Conservation (phyloP, 352 stramenopile species). For the Globisporangium camurandrum region DNA sequence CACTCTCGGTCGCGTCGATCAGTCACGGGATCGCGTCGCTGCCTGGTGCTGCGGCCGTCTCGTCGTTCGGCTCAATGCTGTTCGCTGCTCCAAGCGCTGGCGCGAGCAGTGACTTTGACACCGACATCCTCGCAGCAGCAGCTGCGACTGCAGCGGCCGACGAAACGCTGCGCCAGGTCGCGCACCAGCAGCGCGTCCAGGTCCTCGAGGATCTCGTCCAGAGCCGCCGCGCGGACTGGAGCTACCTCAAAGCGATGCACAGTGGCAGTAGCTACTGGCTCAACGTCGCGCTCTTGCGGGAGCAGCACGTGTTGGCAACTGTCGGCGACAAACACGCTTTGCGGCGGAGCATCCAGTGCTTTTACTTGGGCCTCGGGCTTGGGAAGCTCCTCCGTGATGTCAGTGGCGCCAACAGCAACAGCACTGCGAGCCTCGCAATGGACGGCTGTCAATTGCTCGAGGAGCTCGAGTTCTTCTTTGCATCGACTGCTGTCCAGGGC, state of each 20-base stretch:
- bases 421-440: constrained; percentile 51
- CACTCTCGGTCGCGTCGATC: constrained; percentile 13
- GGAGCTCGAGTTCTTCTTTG: constrained; percentile 82
- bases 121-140: neutral
- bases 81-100: constrained; percentile 24
- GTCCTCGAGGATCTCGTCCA: constrained; percentile 71
- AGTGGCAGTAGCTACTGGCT: constrained; percentile 76
- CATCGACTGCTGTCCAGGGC: constrained; percentile 61
- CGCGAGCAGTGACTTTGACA: constrained; percentile 8
- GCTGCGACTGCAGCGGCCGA: constrained; percentile 7
- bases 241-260: constrained; percentile 78
- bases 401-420: constrained; percentile 38
- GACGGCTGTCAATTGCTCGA: constrained; percentile 78
- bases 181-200: constrained; percentile 58
- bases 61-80: constrained; percentile 34
- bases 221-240: constrained; percentile 66
- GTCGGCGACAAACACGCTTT: constrained; percentile 53
- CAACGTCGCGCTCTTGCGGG: constrained; percentile 62
- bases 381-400: constrained; percentile 54
- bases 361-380: constrained; percentile 69
- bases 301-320: constrained; percentile 58
- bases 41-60: constrained; percentile 3
- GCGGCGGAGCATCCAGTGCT: constrained; percentile 62
- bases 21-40: constrained; percentile 20
- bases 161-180: constrained; percentile 32